Percentiles rank a stretch among this genome's conserved stretches.
Conservation (phyloP, 2,329 filamentous ascomycete genomes). For the Alternaria consortialis region DNA sequence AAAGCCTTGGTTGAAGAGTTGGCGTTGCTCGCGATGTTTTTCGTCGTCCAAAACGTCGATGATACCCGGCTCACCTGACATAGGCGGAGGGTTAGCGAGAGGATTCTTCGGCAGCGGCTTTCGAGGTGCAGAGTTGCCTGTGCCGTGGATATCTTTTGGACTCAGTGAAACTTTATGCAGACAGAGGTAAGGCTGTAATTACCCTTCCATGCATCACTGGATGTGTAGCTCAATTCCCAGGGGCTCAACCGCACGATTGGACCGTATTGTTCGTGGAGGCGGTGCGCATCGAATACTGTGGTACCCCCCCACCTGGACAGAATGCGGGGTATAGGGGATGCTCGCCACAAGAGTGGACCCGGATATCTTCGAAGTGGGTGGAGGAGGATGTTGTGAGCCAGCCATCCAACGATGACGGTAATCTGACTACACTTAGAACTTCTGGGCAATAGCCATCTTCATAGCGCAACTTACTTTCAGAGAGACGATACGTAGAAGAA, state of each 20-base stretch:
- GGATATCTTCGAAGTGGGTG: conserved; percentile 12
- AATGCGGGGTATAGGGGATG: conserved; percentile 11
- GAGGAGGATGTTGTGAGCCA: conserved; percentile 5
- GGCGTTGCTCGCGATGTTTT: conserved; percentile 14
- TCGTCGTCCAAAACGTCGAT: conserved; percentile 13
- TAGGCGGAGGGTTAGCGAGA: conserved; percentile 10
- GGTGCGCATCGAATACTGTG: conserved; percentile 6
- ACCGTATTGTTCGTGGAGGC: conserved; percentile 20
- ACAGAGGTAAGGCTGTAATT: neutral
- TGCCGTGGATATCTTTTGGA: conserved; percentile 4
- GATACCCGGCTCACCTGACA: conserved; percentile 12
- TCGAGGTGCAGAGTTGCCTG: conserved; percentile 4
- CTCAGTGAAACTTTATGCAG: neutral
- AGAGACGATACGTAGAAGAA: neutral
- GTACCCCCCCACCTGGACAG: conserved; percentile 11
- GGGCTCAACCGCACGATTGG: conserved; percentile 19
- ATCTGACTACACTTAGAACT: neutral
- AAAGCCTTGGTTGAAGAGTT: conserved; percentile 14
- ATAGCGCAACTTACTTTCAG: neutral
- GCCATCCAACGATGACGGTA: conserved; percentile 3
- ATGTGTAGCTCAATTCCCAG: conserved; percentile 13
- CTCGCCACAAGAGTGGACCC: conserved; percentile 3
- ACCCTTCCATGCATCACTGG: conserved; percentile 18
- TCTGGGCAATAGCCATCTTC: neutral
- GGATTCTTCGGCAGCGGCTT: conserved; percentile 12